Conservation (phyloP, 177 flowering plant genomes). For the Telopea speciosissima region DNA sequence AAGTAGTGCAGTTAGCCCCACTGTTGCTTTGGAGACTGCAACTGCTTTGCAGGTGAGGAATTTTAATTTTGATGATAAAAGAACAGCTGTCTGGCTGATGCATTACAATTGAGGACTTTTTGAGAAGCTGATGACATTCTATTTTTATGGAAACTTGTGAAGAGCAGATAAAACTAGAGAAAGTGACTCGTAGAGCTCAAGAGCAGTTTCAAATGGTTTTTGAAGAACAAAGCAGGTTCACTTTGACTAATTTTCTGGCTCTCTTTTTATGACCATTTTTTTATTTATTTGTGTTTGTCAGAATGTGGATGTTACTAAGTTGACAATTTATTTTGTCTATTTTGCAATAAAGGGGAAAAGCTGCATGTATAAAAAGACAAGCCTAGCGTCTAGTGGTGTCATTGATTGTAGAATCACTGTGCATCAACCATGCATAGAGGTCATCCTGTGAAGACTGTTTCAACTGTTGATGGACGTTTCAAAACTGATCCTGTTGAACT, state of each 20-base stretch:
- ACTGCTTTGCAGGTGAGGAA: constrained; percentile 82
- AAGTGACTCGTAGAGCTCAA: constrained; percentile 93
- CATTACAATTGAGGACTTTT: no score
- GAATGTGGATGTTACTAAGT: background rate
- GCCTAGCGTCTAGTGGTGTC: no score
- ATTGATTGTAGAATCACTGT: no score
- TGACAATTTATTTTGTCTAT: no score
- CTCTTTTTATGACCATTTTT: background rate
- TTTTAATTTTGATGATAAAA: constrained; percentile 6
- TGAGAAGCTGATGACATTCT: constrained; percentile 4
- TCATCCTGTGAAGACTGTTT: no score
- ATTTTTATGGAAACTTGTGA: background rate
- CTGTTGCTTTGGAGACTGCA: constrained; percentile 93
- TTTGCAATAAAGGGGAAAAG: no score
- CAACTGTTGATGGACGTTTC: no score
- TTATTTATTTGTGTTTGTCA: background rate
- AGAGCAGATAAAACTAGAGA: constrained; percentile 79
- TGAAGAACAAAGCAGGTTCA: constrained; percentile 94
- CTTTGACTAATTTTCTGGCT: background rate
- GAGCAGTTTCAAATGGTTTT: constrained; percentile 95
- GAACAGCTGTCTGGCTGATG: background rate
- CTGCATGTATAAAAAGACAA: no score
- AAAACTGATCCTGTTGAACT: no score
- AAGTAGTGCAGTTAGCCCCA: constrained; percentile 90
- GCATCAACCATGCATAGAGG: no score